phyloP scores from a whole-genome alignment of 495 filamentous ascomycete species.

The Penicillium robsamsonii region DNA sequence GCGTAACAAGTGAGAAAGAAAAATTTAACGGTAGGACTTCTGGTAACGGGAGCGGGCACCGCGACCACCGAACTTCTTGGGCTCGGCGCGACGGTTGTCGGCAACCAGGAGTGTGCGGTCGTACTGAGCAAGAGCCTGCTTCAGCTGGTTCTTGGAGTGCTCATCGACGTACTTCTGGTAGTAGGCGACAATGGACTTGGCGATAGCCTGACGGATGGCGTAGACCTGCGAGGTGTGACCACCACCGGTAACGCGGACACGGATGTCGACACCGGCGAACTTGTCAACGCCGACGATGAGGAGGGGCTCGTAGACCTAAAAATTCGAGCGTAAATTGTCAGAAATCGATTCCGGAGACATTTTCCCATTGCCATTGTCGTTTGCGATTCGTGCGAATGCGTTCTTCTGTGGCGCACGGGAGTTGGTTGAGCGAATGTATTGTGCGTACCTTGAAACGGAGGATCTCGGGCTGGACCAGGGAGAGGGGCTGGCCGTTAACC shows the following conservation, averaged over 20 bases:
- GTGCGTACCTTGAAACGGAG: slow-evolving; percentile 86
- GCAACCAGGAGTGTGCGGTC: slow-evolving; percentile 96
- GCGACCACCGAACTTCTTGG: slow-evolving; percentile 84
- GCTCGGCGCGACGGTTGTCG: slow-evolving; percentile 91
- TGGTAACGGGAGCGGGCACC: slow-evolving; percentile 97
- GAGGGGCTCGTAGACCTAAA: slow-evolving; percentile 91
- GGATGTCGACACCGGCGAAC: slow-evolving; percentile 95
- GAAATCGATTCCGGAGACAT: not conserved
- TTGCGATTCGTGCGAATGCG: slow-evolving; percentile 5
- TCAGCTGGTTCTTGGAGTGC: slow-evolving; percentile 98
- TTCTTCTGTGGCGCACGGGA: slow-evolving; percentile 5
- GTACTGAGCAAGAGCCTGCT: slow-evolving; percentile 90
- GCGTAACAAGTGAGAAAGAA: slow-evolving; percentile 21
- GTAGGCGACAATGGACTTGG: slow-evolving; percentile 98
- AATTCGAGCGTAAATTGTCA: slow-evolving; percentile 9
- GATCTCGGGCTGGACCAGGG: slow-evolving; percentile 91
- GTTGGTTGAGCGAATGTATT: slow-evolving; percentile 7
- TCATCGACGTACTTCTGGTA: slow-evolving; percentile 99
- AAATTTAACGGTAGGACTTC: slow-evolving; percentile 72
- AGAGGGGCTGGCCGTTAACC: slow-evolving; percentile 95
- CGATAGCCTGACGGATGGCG: slow-evolving; percentile 97
- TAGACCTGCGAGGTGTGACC: slow-evolving; percentile 98
- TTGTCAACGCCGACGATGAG: slow-evolving; percentile 95
- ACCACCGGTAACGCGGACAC: slow-evolving; percentile 92
- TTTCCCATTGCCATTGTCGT: slow-evolving; percentile 13